These are phyloP conservation scores for Leccinum incarnatum DNA, from an alignment of 768 basidiomycete genomes.

Conservation along the genomic window DNA sequence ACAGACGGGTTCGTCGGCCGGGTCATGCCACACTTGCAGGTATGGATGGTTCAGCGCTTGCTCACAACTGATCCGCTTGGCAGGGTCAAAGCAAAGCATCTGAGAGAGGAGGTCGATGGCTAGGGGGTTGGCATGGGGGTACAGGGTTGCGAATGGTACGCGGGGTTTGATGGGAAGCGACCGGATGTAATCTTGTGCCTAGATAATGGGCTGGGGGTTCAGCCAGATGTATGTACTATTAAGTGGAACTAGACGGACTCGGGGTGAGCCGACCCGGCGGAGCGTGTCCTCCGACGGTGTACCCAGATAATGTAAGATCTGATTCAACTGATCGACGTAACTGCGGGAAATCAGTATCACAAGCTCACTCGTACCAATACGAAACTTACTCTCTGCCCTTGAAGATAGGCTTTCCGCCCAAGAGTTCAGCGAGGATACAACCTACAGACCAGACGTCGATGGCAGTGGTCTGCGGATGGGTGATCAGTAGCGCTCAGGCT, in stretches of 20 bases:
- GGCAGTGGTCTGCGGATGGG: constrained; percentile 62
- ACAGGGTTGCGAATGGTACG: constrained; percentile 87
- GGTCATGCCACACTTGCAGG: constrained; percentile 96
- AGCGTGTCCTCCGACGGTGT: constrained; percentile 97
- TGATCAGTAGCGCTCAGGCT: constrained; percentile 14
- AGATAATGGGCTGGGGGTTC: constrained; percentile 10
- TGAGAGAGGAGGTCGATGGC: constrained; percentile 91
- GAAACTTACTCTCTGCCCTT: constrained; percentile 89
- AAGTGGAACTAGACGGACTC: constrained; percentile 48
- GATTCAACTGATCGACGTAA: constrained; percentile 98
- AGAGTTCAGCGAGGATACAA: constrained; percentile 89
- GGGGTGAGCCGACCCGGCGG: constrained; percentile 91
- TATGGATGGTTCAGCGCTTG: constrained; percentile 95
- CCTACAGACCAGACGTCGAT: constrained; percentile 98
- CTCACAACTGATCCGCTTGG: constrained; percentile 94
- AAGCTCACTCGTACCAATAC: background rate
- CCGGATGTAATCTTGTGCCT: constrained; percentile 98
- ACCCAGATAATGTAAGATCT: constrained; percentile 97
- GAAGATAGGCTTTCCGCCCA: constrained; percentile 93
- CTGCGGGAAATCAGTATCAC: constrained; percentile 36
- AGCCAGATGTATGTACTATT: background rate
- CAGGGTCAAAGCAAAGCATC: constrained; percentile 94
- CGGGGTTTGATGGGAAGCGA: constrained; percentile 96
- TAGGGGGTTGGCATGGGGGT: constrained; percentile 90
- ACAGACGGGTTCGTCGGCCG: constrained; percentile 88